Conservation (phyloP, 2,329 filamentous ascomycete genomes). For the Ampelomyces quisqualis region DNA sequence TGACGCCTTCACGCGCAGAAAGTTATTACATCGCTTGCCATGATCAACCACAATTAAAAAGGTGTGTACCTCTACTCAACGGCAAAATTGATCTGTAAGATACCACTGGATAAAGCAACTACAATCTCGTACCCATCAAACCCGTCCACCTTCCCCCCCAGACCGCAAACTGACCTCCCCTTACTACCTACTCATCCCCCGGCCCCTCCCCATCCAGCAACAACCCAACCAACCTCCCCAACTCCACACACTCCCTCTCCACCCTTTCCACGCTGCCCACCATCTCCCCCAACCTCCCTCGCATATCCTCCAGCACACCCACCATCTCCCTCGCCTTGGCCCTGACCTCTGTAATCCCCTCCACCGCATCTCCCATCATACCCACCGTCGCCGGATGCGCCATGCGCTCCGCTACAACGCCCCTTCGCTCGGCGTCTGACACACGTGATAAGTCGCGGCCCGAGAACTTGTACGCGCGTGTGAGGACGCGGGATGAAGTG, state of each 20-base stretch:
- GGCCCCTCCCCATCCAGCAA: too few species aligned
- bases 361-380: slow-evolving; percentile 15
- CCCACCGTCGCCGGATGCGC: slow-evolving; percentile 11
- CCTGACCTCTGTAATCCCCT: slow-evolving; percentile 1
- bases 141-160: too few species aligned
- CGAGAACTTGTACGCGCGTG: slow-evolving; percentile 13
- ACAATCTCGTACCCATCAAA: too few species aligned
- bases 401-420: slow-evolving; percentile 8
- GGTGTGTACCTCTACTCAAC: too few species aligned
- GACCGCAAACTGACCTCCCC: too few species aligned
- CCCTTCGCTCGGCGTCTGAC: slow-evolving; percentile 4
- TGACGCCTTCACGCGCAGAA: too few species aligned
- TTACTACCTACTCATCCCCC: too few species aligned
- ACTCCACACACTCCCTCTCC: background rate
- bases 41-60: too few species aligned
- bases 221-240: background rate
- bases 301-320: background rate
- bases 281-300: background rate
- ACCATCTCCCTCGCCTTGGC: background rate
- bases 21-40: too few species aligned
- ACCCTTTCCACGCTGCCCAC: background rate
- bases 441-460: slow-evolving; percentile 9
- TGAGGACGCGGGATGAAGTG: slow-evolving; percentile 1
- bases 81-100: too few species aligned
- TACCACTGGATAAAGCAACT: too few species aligned